Base-by-base conservation (phyloP, 495 filamentous ascomycete genomes). In the Penicillium samsonianum region DNA sequence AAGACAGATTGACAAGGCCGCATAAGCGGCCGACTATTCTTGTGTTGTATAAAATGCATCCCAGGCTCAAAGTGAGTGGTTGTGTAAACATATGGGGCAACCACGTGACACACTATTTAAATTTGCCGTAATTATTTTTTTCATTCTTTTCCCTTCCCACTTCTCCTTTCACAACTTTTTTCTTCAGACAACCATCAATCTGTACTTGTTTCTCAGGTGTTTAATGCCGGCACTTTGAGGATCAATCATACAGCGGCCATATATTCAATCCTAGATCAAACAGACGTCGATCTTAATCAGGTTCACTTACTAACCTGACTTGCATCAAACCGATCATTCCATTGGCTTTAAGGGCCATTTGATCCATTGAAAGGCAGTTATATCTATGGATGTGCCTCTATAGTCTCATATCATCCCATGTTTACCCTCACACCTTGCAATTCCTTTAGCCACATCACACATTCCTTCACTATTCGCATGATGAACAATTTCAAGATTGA, bases 401-500 rank as follows among this genome's bases (percentile, higher is more conserved):
- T n/a, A 46, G 14, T 23, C 8, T n/a, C 7, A 28, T 33, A 11
- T 26, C 23, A 28, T 4, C 25, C 5, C 12, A 4, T 45, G 5
- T n/a, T 2, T 14, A 12, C 17, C 31, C n/a, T 1, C n/a, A 0
- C 16, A 42, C 4, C 9, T 20, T 17, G 16, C 46, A 8, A 33
- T 40, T 22, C 23, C 9, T 14, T 19, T 41, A 6, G 38, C 16
- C 33, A 4, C 23, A 9, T 20, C 14, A 35, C 35, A 40, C 40
- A 37, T 46, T 44, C 50, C 57, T 52, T 61, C 41, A 50, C 51
- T 57, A 62, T 67, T 61, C 37, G 64, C 55, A 72, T 75, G 73
- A 76, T 76, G 73, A 76, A 69, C 57, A 61, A 67, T 67, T 64
- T 63, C 50, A 70, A 73, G 69, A 69, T 67, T 70, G 68, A 71